Base-by-base conservation (phyloP, 2,329 filamentous ascomycete species). In the Dryadomyces quercivorus region DNA sequence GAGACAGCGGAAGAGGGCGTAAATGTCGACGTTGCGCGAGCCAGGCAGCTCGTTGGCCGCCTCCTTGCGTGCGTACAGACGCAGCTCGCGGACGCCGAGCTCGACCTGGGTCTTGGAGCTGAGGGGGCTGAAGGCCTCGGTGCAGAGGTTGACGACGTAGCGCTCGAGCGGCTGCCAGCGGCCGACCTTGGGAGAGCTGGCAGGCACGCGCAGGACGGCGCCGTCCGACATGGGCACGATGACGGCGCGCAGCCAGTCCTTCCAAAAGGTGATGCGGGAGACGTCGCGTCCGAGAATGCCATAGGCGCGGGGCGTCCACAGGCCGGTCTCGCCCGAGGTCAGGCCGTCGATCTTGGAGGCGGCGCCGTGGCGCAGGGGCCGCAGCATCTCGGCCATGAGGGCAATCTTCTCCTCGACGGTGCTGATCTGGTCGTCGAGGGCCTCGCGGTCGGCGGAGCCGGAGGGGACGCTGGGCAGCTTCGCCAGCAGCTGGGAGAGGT, bases 281-380 rank as follows among this genome's bases (percentile, higher is more conserved):
- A 77, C 76, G 66, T 98, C 93, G 58, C 88, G 80, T 38, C 93
- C 93, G 58, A 98, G 75, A 58, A 98, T 85, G 56, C 93, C 93
- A 65, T 95, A 98, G 1, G 92, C 90, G 59, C 93, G 80, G 18
- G 93, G 93, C 51, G 89, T 90, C 93, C 93, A 98, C 57, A 97
- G 83, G 2, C 92, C 93, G 53, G 89, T 96, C 66, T 97, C 93
- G 46, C 92, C 91, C 60, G 94, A 88, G 0, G 92, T 97, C 58
- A 98, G 75, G 20, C 93, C 93, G 66, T 98, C 93, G 58, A 98
- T 98, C 71, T 95, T 97, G 51, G 91, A 92, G 34, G 93, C 92
- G 47, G 93, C 93, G 40, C 89, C 93, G 67, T 97, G 93, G 61
- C 93, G 81, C 61, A 98, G 82, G 16, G 93, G 93, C 57, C 92